A percentile compares a stretch with the other conserved stretches of the same genome.
These are phyloP conservation scores for Aureobasidium sp. DNA, from an alignment of 2,329 filamentous ascomycete species.

Conservation along the genomic window DNA sequence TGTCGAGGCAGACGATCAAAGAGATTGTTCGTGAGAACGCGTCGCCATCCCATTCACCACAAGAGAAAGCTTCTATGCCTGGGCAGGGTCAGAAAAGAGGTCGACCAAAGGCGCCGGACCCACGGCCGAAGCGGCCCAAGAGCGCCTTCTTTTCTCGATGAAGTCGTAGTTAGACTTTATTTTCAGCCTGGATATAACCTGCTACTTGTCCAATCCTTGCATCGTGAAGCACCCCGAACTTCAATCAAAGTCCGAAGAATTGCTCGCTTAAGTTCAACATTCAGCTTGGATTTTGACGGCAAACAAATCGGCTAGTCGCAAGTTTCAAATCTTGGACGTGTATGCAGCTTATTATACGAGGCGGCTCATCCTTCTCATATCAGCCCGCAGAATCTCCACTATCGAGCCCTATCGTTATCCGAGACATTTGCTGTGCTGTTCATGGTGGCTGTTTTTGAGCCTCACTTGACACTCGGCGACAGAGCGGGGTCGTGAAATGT, in stretches of 20 bases:
- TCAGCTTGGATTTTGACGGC: neutral
- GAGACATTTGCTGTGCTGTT: constrained; percentile 6
- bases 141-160: constrained; percentile 24
- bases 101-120: constrained; percentile 16
- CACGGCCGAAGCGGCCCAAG: constrained; percentile 22
- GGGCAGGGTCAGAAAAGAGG: constrained; percentile 24
- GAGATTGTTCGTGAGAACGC: constrained; percentile 60
- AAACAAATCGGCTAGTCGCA: neutral
- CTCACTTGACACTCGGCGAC: neutral
- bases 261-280: neutral
- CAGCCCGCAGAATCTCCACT: constrained; percentile 5
- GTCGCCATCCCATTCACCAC: constrained; percentile 17
- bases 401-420: neutral
- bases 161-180: neutral
- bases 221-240: neutral
- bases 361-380: neutral
- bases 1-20: constrained; percentile 78
- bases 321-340: neutral
- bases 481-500: neutral
- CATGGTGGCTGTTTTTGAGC: neutral
- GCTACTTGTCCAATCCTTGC: neutral
- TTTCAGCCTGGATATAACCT: neutral
- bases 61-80: constrained; percentile 14
- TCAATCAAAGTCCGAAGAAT: neutral
- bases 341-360: neutral